Evolutionary conservation across 768 basidiomycete genomes (phyloP).

Genomic region (Boletus pseudopeckii): DNA sequence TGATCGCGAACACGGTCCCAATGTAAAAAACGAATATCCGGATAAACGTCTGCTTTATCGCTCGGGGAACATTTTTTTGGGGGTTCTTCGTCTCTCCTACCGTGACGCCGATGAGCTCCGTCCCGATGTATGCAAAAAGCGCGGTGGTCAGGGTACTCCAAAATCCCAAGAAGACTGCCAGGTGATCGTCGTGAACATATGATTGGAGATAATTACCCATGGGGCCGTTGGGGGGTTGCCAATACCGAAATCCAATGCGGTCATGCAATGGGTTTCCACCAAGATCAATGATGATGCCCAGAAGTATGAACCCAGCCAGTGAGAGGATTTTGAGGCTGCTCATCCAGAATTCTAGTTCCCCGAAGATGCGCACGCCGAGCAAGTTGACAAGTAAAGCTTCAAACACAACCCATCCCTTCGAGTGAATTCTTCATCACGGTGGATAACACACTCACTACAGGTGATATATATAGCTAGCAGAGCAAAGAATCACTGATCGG

Average conservation of each 20-base stretch:
- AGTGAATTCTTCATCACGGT: background rate
- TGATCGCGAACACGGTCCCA: constrained; percentile 68
- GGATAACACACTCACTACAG: background rate
- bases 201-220: constrained; percentile 52
- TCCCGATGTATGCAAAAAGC: constrained; percentile 71
- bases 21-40: constrained; percentile 64
- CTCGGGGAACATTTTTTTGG: constrained; percentile 67
- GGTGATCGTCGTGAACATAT: constrained; percentile 45
- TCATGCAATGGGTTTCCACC: constrained; percentile 43
- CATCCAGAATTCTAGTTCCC: constrained; percentile 74
- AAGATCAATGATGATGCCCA: constrained; percentile 53
- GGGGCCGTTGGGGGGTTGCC: constrained; percentile 48
- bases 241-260: constrained; percentile 41
- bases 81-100: constrained; percentile 66
- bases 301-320: constrained; percentile 16
- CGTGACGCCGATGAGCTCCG: constrained; percentile 70
- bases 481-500: background rate
- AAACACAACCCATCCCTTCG: background rate
- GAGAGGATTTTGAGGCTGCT: constrained; percentile 63
- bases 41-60: constrained; percentile 63
- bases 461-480: background rate
- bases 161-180: constrained; percentile 64
- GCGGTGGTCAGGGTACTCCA: constrained; percentile 71
- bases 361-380: constrained; percentile 64
- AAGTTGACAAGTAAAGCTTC: constrained; percentile 40